Base-by-base conservation (phyloP, 768 basidiomycete genomes). In the Tylopilus rubrobrunneus region DNA sequence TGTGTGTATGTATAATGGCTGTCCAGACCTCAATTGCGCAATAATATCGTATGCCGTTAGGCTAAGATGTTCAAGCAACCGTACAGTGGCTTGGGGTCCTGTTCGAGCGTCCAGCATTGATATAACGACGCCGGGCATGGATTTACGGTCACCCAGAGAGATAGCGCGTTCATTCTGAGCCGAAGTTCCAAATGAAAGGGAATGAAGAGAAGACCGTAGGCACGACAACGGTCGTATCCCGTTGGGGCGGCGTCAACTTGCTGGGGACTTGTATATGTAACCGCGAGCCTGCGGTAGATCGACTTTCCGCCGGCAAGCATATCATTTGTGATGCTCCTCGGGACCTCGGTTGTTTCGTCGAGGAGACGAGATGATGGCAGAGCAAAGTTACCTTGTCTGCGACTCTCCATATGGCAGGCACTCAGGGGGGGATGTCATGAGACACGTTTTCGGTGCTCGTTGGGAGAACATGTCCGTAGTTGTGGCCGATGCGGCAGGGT, bases 341-440 rank as follows among this genome's bases (percentile, higher is more conserved):
- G 58, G 19, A 56, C 59, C 54, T 61, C 59, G 59, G 59, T 49
- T 11, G 47, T 50, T 44, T 37, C 46, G 46, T 43, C 40, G 40
- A 28, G 8, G 40, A 17, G 48, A 42, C 31, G 9, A 27, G 7
- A 41, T 12, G 19, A 21, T 37, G 37, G 14, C 47, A 39, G 36
- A 4, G 31, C 48, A 42, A 23, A 33, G 28, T 31, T 23, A 9
- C 48, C 8, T 17, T 3, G 34, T 36, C 14, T 36, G 5, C 25
- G 14, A 28, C 48, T 14, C 45, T 34, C 48, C 48, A 49, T 40
- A 39, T 29, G 37, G 48, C 48, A 49, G 25, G 27, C 34, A 3
- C 34, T 36, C 34, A 36, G 34, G 34, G 11, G 6, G 34, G 34
- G 34, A 12, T 36, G 34, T 14, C 34, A 14, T 31, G 31, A 36